These are phyloP conservation scores for Fusarium mundagurra DNA, from an alignment of 2,329 filamentous ascomycete species.

Conservation along the genomic window DNA sequence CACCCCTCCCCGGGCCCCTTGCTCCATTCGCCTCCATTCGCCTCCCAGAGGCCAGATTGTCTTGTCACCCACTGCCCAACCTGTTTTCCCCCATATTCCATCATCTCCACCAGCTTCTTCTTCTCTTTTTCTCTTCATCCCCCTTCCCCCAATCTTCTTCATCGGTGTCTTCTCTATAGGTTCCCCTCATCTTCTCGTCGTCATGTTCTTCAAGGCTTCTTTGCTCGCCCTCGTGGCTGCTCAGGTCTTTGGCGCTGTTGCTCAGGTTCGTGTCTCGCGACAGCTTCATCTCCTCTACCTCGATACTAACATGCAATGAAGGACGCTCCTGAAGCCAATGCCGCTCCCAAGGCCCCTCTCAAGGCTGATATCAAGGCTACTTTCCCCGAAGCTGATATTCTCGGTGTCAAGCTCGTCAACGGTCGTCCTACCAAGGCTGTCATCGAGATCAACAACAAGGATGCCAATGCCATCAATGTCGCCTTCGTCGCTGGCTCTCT, in stretches of 20 bases:
- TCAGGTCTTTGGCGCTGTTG: conserved; percentile 71
- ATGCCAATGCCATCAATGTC: conserved; percentile 78
- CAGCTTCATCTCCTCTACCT: background rate
- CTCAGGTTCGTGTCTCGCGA: conserved; percentile 62
- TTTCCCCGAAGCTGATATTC: conserved; percentile 80
- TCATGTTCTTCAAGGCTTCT: conserved; percentile 80
- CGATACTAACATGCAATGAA: background rate
- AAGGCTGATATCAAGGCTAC: conserved; percentile 72
- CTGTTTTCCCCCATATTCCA: conserved; percentile 30
- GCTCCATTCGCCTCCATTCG: conserved; percentile 25
- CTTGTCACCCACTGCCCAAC: conserved; percentile 39
- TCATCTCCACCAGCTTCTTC: conserved; percentile 32
- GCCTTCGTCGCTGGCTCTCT: conserved; percentile 82
- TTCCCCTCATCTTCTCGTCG: conserved; percentile 22
- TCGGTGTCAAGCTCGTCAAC: conserved; percentile 96
- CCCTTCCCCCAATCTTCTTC: background rate
- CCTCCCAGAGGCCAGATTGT: conserved; percentile 44
- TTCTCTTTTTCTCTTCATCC: conserved; percentile 8
- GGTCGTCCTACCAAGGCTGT: conserved; percentile 85
- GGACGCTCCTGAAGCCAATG: conserved; percentile 35
- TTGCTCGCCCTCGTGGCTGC: conserved; percentile 77
- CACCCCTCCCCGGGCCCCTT: conserved; percentile 9
- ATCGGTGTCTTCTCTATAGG: conserved; percentile 18
- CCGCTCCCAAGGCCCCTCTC: conserved; percentile 48
- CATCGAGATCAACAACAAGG: conserved; percentile 85